These are phyloP conservation scores for Phytophthora sansomeana DNA, from an alignment of 352 stramenopile species.

Conservation along the genomic window DNA sequence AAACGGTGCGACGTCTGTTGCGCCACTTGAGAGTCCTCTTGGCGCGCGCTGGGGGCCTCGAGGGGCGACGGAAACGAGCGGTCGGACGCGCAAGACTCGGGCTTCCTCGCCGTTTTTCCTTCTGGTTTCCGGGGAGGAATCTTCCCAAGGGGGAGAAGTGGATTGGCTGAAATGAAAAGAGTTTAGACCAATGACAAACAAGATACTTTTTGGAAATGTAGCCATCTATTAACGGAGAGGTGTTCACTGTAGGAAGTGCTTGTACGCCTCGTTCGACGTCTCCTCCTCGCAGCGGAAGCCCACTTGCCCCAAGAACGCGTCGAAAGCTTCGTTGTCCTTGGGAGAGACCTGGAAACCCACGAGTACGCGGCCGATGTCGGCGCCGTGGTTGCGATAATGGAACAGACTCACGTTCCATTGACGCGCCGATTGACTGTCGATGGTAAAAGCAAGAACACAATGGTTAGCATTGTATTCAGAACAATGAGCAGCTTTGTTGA, in stretches of 20 bases:
- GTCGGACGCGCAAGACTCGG: constrained; percentile 8
- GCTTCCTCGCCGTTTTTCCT: constrained; percentile 25
- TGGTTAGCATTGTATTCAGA: background rate
- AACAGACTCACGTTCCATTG: constrained; percentile 98
- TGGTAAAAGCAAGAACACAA: background rate
- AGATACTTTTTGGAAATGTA: constrained; percentile 14
- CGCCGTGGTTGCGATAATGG: constrained; percentile 99
- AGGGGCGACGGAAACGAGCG: constrained; percentile 20
- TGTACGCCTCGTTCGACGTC: constrained; percentile 85
- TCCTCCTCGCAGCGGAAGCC: constrained; percentile 87
- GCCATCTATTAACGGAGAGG: constrained; percentile 3
- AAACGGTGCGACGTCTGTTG: constrained; percentile 2
- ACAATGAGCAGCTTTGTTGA: background rate
- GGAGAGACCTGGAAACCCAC: constrained; percentile 95
- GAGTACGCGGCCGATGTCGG: constrained; percentile 97
- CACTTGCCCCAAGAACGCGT: constrained; percentile 69
- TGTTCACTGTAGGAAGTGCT: constrained; percentile 79
- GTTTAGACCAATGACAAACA: constrained; percentile 12
- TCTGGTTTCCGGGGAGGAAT: constrained; percentile 34
- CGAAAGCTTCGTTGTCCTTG: constrained; percentile 62
- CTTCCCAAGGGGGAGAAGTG: constrained; percentile 16
- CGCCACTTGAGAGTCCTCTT: background rate
- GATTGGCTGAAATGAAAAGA: constrained; percentile 16
- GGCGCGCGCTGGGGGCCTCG: background rate
- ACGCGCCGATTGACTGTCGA: constrained; percentile 45